phyloP scores from a whole-genome alignment of 1,284 basidiomycete genomes.

The Cutaneotrichosporon sp. region DNA sequence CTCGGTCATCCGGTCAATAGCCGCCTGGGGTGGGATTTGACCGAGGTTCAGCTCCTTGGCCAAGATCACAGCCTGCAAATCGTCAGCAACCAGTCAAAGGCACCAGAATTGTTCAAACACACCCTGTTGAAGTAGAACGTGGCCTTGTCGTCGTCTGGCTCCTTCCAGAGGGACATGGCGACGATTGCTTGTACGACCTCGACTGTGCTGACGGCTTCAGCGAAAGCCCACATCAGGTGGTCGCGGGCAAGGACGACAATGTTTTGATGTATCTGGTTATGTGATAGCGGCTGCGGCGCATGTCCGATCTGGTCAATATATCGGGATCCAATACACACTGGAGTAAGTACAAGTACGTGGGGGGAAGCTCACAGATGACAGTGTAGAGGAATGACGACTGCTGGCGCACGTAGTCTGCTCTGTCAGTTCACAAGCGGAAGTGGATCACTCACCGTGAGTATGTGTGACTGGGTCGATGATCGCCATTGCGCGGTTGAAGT shows the following conservation, averaged over 20 bases:
- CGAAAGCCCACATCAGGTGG: constrained; percentile 34
- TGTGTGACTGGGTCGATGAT: constrained; percentile 29
- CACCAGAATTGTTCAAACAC: constrained; percentile 1
- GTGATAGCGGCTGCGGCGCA: constrained; percentile 22
- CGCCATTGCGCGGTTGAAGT: constrained; percentile 28
- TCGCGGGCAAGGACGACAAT: constrained; percentile 33
- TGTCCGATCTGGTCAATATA: constrained; percentile 20
- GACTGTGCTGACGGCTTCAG: constrained; percentile 27
- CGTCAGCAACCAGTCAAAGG: not conserved
- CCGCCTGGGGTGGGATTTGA: constrained; percentile 17
- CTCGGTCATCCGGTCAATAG: constrained; percentile 20
- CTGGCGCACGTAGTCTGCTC: constrained; percentile 28
- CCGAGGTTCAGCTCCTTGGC: constrained; percentile 35
- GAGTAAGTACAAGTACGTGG: not conserved
- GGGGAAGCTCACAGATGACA: constrained; percentile 24
- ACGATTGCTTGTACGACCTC: constrained; percentile 32
- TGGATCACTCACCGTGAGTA: constrained; percentile 19
- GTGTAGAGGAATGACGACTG: constrained; percentile 34
- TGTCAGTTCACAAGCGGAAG: not conserved
- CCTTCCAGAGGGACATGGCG: constrained; percentile 32
- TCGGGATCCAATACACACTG: constrained; percentile 32
- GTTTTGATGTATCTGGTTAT: constrained; percentile 31
- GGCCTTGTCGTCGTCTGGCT: constrained; percentile 40
- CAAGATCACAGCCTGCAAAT: constrained; percentile 27
- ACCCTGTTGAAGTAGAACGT: constrained; percentile 36